Evolutionary conservation across 83 land plant genomes (phyloP).

Genomic region (Picea engelmannii): DNA sequence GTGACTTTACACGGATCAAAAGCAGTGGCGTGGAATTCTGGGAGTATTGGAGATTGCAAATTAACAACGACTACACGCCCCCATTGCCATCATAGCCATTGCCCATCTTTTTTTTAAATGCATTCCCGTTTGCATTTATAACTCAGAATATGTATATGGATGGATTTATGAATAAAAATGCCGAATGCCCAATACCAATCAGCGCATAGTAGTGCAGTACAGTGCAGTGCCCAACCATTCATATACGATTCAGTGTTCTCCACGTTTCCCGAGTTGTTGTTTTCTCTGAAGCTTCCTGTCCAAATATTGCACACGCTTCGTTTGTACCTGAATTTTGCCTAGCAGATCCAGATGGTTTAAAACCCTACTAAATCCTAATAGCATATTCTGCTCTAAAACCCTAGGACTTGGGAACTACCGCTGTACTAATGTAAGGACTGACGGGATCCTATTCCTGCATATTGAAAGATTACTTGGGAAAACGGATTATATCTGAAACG

Average conservation of each 20-base stretch:
- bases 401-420: not conserved
- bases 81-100: not conserved
- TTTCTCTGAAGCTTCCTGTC: too few species aligned
- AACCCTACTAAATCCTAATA: not conserved
- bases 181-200: not conserved
- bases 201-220: not conserved
- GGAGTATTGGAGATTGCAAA: slow-evolving; percentile 15
- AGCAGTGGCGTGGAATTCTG: slow-evolving; percentile 15
- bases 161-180: too few species aligned
- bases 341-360: not conserved
- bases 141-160: not conserved
- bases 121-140: slow-evolving; percentile 1
- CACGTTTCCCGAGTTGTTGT: not conserved
- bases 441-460: too few species aligned
- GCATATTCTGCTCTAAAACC: not conserved
- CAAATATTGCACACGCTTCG: not conserved
- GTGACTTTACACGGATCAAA: not conserved
- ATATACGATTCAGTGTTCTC: slow-evolving; percentile 3
- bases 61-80: slow-evolving; percentile 8
- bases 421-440: too few species aligned
- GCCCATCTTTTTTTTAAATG: not conserved
- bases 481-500: not conserved
- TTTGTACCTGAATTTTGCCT: not conserved
- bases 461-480: not conserved
- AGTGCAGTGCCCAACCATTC: slow-evolving; percentile 12